Conservation (phyloP, 306 rosid species). For the Prosopis cineraria region DNA sequence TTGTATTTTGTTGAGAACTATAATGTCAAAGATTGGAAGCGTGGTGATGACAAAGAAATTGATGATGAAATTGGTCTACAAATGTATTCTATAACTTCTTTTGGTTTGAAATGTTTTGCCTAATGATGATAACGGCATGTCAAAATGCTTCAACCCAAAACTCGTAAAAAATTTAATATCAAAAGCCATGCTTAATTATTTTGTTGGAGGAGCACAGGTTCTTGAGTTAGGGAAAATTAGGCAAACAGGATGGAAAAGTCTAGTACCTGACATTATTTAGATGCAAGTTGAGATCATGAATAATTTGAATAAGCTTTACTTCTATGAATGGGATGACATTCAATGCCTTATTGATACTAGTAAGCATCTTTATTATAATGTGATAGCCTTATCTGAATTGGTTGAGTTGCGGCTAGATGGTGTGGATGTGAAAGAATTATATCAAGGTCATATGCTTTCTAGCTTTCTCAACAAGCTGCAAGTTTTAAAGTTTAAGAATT, state of each 20-base stretch:
- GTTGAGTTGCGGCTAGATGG: too few species aligned
- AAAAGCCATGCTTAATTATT: not conserved
- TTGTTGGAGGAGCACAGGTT: conserved; percentile 6
- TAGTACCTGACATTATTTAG: conserved; percentile 20
- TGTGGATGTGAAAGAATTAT: not conserved
- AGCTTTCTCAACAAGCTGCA: not conserved
- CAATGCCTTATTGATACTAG: conserved; percentile 25
- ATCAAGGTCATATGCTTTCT: not conserved
- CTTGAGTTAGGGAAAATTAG: not conserved
- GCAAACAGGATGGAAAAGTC: not conserved
- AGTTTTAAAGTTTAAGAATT: not conserved
- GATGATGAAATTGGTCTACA: not conserved
- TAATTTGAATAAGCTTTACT: not conserved
- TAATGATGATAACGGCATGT: not conserved
- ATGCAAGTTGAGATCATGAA: too few species aligned
- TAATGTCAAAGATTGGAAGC: too few species aligned
- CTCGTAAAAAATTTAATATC: not conserved
- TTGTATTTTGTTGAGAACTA: too few species aligned
- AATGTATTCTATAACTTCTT: not conserved
- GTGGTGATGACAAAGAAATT: not conserved
- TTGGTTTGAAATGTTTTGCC: not conserved
- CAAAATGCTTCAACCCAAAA: not conserved
- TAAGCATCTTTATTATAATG: too few species aligned
- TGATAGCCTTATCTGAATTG: too few species aligned
- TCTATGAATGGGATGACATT: not conserved